Conservation (phyloP, 2,329 filamentous ascomycete species). For the Cadophora gregata region DNA sequence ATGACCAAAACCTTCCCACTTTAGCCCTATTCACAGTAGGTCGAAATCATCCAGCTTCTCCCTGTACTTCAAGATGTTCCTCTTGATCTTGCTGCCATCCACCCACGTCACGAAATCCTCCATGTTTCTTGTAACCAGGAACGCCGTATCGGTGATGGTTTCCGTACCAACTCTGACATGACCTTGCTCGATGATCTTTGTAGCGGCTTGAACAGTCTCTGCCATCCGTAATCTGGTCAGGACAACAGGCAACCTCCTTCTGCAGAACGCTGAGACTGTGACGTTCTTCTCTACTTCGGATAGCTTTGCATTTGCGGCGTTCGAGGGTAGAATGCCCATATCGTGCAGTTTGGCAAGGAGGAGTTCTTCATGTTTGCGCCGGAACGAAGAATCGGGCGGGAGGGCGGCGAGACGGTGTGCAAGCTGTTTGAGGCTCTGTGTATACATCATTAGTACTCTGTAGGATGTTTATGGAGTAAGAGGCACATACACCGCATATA, state of each 20-base stretch:
- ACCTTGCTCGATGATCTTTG: conserved; percentile 90
- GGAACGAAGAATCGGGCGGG: conserved; percentile 77
- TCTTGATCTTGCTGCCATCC: conserved; percentile 95
- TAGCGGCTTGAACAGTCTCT: conserved; percentile 83
- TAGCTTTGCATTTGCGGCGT: conserved; percentile 70
- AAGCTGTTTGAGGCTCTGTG: conserved; percentile 81
- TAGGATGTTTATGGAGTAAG: background rate
- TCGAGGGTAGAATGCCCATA: conserved; percentile 82
- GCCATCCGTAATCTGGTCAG: conserved; percentile 94
- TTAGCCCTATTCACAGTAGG: conserved; percentile 63
- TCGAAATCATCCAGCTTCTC: conserved; percentile 97
- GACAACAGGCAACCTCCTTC: conserved; percentile 83
- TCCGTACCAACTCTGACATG: conserved; percentile 92
- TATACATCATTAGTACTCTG: conserved; percentile 44
- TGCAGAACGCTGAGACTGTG: conserved; percentile 87
- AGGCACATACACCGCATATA: conserved; percentile 67
- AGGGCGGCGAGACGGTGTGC: conserved; percentile 87
- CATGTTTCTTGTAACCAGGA: conserved; percentile 85
- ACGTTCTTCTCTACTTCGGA: conserved; percentile 86
- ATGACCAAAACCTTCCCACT: background rate
- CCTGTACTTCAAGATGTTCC: conserved; percentile 91
- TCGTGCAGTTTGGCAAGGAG: conserved; percentile 91
- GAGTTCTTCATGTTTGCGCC: conserved; percentile 83
- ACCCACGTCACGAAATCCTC: conserved; percentile 98
- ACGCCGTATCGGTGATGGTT: conserved; percentile 87